phyloP scores from a whole-genome alignment of 2,329 filamentous ascomycete genomes.

The Tolypocladium endophyticum region DNA sequence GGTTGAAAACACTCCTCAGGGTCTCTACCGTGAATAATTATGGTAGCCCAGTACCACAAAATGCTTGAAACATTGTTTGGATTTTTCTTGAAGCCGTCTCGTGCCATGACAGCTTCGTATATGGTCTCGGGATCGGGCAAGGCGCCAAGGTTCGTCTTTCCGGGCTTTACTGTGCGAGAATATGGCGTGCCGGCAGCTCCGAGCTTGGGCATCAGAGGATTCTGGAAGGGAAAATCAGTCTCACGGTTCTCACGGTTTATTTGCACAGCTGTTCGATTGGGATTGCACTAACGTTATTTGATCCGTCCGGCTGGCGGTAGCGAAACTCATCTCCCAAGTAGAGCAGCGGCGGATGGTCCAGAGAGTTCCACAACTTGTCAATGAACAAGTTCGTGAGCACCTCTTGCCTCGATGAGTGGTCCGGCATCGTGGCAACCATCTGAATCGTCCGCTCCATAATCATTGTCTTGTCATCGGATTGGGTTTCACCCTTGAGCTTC shows the following conservation, averaged over 20 bases:
- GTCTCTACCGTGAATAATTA: conserved; percentile 55
- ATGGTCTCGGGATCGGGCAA: conserved; percentile 56
- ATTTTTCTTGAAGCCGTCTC: conserved; percentile 40
- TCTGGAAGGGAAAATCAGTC: conserved; percentile 25
- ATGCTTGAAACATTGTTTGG: conserved; percentile 65
- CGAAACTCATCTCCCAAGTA: conserved; percentile 51
- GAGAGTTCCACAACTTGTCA: conserved; percentile 56
- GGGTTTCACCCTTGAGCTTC: conserved; percentile 51
- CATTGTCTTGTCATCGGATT: conserved; percentile 66
- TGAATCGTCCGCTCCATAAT: conserved; percentile 66
- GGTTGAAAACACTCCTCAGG: accelerated
- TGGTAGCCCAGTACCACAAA: conserved; percentile 62
- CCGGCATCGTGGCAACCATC: conserved; percentile 54
- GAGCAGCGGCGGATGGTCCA: conserved; percentile 62
- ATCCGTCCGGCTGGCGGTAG: conserved; percentile 62
- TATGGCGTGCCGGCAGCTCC: conserved; percentile 60
- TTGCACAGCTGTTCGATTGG: too few relatives aligned
- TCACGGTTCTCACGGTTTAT: too few relatives aligned
- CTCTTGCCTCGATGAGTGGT: conserved; percentile 48
- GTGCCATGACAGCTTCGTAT: conserved; percentile 52
- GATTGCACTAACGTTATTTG: conserved; percentile 42
- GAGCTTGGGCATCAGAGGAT: conserved; percentile 52
- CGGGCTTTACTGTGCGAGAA: conserved; percentile 51
- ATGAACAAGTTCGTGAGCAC: conserved; percentile 59
- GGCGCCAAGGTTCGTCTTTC: conserved; percentile 48